Base-by-base conservation (phyloP, 495 filamentous ascomycete species). In the Platismatia glauca region DNA sequence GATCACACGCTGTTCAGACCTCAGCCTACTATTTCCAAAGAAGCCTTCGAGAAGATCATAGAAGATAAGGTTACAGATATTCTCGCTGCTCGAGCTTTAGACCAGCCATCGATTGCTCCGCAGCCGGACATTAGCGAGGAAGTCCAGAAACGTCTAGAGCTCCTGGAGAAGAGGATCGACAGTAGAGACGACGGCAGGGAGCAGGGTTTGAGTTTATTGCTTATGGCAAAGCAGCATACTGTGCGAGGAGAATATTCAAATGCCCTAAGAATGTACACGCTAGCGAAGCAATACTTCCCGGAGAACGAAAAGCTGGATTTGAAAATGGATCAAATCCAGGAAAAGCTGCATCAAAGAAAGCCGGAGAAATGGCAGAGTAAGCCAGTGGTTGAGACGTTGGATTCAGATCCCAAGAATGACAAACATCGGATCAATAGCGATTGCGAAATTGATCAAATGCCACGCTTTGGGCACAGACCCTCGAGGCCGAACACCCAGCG, bases 201-300 rank as follows among this genome's bases (percentile, higher is more conserved):
- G 0, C 88, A 96, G 63, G 93, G 92, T 0, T 71, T 97, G 22
- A 89, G 88, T 0, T 90, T 87, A 66, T 72, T 97, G 59, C 78
- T 97, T 20, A 92, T 95, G 83, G 94, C 91, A 0, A 90, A 94
- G 65, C 91, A 97, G 68, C 90, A 96, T 66, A 89, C 89, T 64
- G 88, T 86, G 33, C 79, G 86, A 1, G 90, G 90, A 1, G 89
- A 97, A 64, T 84, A 93, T 53, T 74, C 75, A 6, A 89, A 83
- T 31, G 91, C 92, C 0, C 71, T 98, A 66, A 86, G 80, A 68
- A 91, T 95, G 85, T 97, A 95, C 65, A 85, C 90, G 70, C 76
- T 90, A 41, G 94, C 94, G 3, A 73, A 89, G 37, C 86, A 88
- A 0, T 91, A 84, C 71, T 98, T 98, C 69, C 94, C 92, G 0